Base-by-base conservation (phyloP, 192 early-diverging fungal genomes). In the Coemansia interrupta region DNA sequence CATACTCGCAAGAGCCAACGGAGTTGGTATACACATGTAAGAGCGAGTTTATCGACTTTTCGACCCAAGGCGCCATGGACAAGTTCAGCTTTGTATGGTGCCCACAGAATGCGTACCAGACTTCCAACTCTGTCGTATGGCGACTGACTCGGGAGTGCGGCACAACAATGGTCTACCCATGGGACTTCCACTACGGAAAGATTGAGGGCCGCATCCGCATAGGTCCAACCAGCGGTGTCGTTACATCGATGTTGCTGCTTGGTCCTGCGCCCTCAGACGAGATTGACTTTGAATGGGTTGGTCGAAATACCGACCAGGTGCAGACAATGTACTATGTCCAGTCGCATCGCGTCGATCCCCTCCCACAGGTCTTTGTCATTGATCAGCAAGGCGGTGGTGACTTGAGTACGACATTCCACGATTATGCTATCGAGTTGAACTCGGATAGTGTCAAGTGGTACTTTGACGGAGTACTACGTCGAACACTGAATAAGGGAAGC, bases 211-310 rank as follows among this genome's bases (percentile, higher is more conserved):
- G 57, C 0, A 64, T 82, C 13, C 42, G 60, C 11, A 70, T 70
- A 14, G 73, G 64, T 0, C 46, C 63, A 11, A 67, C 79, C 18
- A 68, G 72, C 22, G 85, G 81, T 0, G 70, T 82, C 7, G 79
- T 82, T 2, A 78, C 80, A 0, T 73, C 82, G 2, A 66, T 86
- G 40, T 56, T 86, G 50, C 68, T 77, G 46, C 62, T 73, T 12
- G 80, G 68, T 1, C 58, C 66, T 5, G 24, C 68, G 36, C 78
- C 74, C 1, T 64, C 77, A 3, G 86, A 87, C 56, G 86, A 87
- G 52, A 74, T 87, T 23, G 86, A 87, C 54, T 80, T 72, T 49
- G 86, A 87, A 55, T 84, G 80, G 80, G 80, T 87, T 18, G 86
- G 86, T 22, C 70, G 78, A 36, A 52, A 82, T 23, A 45, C 64